Conservation (phyloP, 164 flowering plant genomes). For the Stephania cephalantha region DNA sequence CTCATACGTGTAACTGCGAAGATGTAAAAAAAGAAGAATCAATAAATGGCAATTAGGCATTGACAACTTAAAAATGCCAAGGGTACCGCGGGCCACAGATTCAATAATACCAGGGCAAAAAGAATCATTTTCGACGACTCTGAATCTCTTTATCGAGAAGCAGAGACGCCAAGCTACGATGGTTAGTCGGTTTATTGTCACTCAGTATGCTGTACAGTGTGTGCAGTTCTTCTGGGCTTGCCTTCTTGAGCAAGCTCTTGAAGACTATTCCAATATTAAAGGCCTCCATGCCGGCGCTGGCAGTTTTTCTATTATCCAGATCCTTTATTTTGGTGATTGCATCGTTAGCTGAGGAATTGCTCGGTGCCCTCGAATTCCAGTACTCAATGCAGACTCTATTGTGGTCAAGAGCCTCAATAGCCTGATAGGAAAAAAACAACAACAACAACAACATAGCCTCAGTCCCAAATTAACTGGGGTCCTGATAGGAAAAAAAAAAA, state of each 20-base stretch:
- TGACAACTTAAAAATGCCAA: background rate
- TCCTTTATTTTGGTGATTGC: conserved; percentile 10
- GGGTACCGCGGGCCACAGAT: background rate
- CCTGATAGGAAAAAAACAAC: conserved; percentile 15
- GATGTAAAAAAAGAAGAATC: background rate
- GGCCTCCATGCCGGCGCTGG: conserved; percentile 6
- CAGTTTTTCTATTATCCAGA: conserved; percentile 6
- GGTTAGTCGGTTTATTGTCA: conserved; percentile 22
- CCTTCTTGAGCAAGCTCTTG: conserved; percentile 56
- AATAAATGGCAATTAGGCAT: conserved; percentile 6
- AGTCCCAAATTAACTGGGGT: too few species aligned
- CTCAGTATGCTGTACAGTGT: conserved; percentile 34
- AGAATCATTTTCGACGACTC: conserved; percentile 28
- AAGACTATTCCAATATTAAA: conserved; percentile 28
- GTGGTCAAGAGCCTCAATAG: conserved; percentile 48
- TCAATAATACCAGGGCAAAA: background rate
- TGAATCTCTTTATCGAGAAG: conserved; percentile 54
- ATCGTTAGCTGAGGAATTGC: conserved; percentile 16
- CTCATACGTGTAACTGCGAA: too few species aligned
- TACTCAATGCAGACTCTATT: conserved; percentile 57
- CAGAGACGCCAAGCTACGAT: conserved; percentile 20
- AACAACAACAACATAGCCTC: too few species aligned
- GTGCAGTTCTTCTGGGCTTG: conserved; percentile 54
- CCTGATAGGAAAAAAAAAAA: too few species aligned
- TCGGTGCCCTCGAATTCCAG: conserved; percentile 62